Conservation (phyloP, 352 stramenopile species). For the Globisporangium irregulare region DNA sequence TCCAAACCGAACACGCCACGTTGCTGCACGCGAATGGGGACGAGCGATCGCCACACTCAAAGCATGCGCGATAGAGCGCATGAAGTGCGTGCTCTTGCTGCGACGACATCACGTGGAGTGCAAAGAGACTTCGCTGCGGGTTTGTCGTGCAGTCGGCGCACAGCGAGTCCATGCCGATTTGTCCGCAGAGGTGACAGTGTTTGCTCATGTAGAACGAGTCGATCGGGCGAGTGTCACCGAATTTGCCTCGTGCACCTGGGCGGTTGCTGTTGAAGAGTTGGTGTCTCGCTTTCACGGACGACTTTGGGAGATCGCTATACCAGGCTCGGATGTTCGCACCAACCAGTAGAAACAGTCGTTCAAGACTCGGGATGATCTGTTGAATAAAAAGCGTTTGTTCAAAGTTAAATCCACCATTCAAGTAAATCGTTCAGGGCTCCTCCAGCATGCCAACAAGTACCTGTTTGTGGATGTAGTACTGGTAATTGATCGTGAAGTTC, state of each 20-base stretch:
- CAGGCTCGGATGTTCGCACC: constrained; percentile 76
- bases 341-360: constrained; percentile 78
- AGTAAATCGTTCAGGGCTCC: background rate
- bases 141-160: constrained; percentile 53
- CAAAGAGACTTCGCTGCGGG: constrained; percentile 66
- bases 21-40: constrained; percentile 49
- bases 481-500: constrained; percentile 78
- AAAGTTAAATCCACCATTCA: no score
- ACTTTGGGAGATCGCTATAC: constrained; percentile 62
- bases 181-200: constrained; percentile 71
- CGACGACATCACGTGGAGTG: constrained; percentile 41
- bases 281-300: constrained; percentile 51
- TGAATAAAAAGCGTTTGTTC: background rate
- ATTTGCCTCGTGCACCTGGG: constrained; percentile 19
- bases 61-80: constrained; percentile 37
- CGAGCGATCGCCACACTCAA: constrained; percentile 49
- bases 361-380: constrained; percentile 81
- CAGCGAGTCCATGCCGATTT: constrained; percentile 47
- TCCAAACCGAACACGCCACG: constrained; percentile 63
- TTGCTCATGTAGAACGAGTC: constrained; percentile 86
- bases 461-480: constrained; percentile 93
- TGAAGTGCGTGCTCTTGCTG: constrained; percentile 42
- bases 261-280: constrained; percentile 22
- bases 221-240: constrained; percentile 41
- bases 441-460: constrained; percentile 18